Base-by-base conservation (phyloP, 2,329 filamentous ascomycete genomes). In the Microsporum ferrugineum region DNA sequence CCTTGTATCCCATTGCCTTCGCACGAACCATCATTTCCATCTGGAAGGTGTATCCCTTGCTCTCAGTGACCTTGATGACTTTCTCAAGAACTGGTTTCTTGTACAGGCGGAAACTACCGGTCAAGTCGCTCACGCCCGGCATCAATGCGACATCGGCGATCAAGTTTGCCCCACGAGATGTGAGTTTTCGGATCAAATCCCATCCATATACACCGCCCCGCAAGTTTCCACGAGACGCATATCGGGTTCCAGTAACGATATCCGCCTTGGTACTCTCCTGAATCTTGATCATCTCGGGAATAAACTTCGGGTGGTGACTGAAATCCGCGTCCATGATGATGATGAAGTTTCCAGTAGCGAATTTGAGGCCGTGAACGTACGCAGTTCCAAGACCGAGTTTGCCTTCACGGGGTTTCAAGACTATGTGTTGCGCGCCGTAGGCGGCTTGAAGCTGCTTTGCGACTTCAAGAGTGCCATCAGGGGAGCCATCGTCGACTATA, bases 261-360 rank as follows among this genome's bases (percentile, higher is more conserved):
- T 99, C 94, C 79, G 90, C 95, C 79, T 90, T 85, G 66, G 80
- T 86, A 61, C 79, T 77, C 74, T 84, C 83, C 76, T 97, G 94
- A 67, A 86, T 83, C 63, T 82, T 82, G 70, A 99, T 89, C 90
- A 99, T 97, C 72, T 87, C 81, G 60, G 91, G 86, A 76, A 99
- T 96, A 83, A 97, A 99, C 79, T 97, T 99, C 72, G 94, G 94
- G 81, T 99, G 94, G 79, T 99, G 94, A 69, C 85, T 90, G 82
- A 99, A 99, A 78, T 99, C 94, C 77, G 95, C 94, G 80, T 99
- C 94, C 94, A 99, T 99, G 82, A 99, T 99, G 80, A 99, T 89
- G 73, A 99, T 89, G 72, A 86, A 97, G 82, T 95, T 96, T 70
- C 94, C 94, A 27, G 86, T 91, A 29, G 83, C 88, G 73, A 88